Base-by-base conservation (phyloP, 176 grass and related monocot species). In the Leersia perrieri region DNA sequence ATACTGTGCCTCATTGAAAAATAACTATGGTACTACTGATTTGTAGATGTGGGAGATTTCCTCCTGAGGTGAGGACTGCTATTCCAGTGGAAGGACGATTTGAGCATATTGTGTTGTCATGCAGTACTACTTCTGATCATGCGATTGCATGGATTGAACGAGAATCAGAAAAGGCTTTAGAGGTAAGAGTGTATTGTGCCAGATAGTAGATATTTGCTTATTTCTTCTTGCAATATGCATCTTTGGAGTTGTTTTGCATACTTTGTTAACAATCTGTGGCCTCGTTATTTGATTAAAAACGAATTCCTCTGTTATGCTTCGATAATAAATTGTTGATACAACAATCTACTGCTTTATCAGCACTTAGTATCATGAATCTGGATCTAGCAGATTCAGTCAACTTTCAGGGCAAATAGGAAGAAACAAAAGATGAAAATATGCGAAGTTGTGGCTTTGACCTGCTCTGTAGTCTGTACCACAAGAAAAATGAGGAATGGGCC, bases 31-130 rank as follows among this genome's bases (percentile, higher is more conserved):
- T 65, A 32, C 20, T 78, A 11, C 16, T 63, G 49, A 39, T 65
- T 9, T 84, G 72, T 75, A 99, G 97, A 85, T 99, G 93, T 63
- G 93, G 87, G 88, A 91, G 97, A 87, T 99, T 82, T 75, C 97
- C 97, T 25, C 97, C 97, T 81, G 93, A 92, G 60, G 91, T 96
- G 51, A 96, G 76, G 75, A 99, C 97, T 75, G 93, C 97, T 57
- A 99, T 99, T 91, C 97, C 97, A 55, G 91, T 99, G 33, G 91
- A 99, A 80, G 91, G 85, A 7, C 89, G 97, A 77, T 99, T 99
- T 84, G 97, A 99, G 81, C 97, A 99, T 89, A 60, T 99, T 87
- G 97, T 99, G 60, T 76, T 99, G 73, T 99, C 97, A 33, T 99
- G 97, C 60, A 99, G 88, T 92, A 86, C 93, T 53, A 99, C 92